Percentiles rank a stretch among this genome's conserved stretches.
Conservation (phyloP, 78 protist species). For the slime mould (Dictyostelium discoideum) region dicty_2.7 NC_007088.5:2222501-2223000, state of each 20-base stretch:
- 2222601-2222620: neutral
- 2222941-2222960: neutral
- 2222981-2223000: neutral
- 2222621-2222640: neutral
- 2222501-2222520: neutral
- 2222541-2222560: too few relatives aligned
- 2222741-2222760: neutral
- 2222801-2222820: neutral
- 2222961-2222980: neutral
- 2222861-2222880: neutral
- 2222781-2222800: neutral
- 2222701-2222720: neutral
- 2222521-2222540: neutral
- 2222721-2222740: neutral
- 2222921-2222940: neutral
- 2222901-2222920: neutral
- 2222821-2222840: neutral
- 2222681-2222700: conserved; percentile 5
- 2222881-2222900: neutral
- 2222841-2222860: neutral
- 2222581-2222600: neutral
- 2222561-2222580: neutral
- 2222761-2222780: conserved; percentile 9
- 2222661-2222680: conserved; percentile 19
- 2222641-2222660: neutral